Evolutionary conservation across 2,329 filamentous ascomycete genomes (phyloP), one percentile per base, ranked within the genome.

Genomic region (Sporothrix phasma): DNA sequence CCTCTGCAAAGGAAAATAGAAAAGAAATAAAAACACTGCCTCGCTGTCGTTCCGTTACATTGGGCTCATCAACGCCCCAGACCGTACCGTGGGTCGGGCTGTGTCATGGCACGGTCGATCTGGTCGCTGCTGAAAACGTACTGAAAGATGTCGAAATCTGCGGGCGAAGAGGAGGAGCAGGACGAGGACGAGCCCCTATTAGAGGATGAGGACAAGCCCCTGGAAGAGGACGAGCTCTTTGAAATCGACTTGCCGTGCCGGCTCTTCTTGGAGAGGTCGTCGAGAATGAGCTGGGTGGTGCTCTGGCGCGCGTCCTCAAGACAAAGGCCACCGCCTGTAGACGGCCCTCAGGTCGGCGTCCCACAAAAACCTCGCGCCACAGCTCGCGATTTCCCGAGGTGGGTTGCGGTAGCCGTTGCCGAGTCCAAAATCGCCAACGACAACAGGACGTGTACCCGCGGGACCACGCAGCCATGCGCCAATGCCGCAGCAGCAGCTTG

Each of bases 401-500:
- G 86, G 86, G 72, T 88, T 88, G 69, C 83, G 80, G 71, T 84
- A 83, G 43, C 79, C 78, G 67, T 86, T 86, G 53, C 85, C 85
- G 6, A 87, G 76, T 1, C 85, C 85, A 70, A 87, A 88, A 68
- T 85, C 85, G 24, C 84, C 84, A 65, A 88, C 81, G 60, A 85
- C 82, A 24, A 88, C 77, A n/a, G 65, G 80, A 79, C 46, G 78
- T 75, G 70, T 85, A 84, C 65, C 78, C 77, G 69, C 84, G 80
- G 70, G 80, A n/a, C 83, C 19, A 82, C 82, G 67, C 88, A 89
- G 67, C n/a, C n/a, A 91, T 89, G 54, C 85, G 81, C n/a, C 19
- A 92, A 81, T 2, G 88, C 85, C 1, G 84, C 83, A 24, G n/a
- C n/a, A 85, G 83, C 73, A 92, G 86, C 75, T 91, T 90, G 70